Conservation (phyloP, 2,329 filamentous ascomycete species). For the Aspergillus vadensis region DNA sequence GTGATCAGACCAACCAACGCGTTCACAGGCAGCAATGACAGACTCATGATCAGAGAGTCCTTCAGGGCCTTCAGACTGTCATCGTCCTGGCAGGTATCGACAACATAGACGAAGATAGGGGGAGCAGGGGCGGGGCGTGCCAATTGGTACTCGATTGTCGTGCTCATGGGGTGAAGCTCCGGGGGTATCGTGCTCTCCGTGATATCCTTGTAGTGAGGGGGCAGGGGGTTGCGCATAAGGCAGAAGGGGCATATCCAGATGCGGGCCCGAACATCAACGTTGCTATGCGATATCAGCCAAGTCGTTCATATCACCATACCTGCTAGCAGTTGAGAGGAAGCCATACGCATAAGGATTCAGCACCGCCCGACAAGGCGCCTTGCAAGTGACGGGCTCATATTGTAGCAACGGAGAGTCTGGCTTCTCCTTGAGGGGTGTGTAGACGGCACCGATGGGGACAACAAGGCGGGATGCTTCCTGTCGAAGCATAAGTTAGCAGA, state of each 20-base stretch:
- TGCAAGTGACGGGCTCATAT: slow-evolving; percentile 97
- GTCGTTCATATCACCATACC: slow-evolving; percentile 6
- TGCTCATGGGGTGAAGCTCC: slow-evolving; percentile 65
- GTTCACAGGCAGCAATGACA: slow-evolving; percentile 64
- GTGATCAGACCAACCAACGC: slow-evolving; percentile 67
- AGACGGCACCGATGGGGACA: slow-evolving; percentile 92
- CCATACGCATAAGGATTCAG: slow-evolving; percentile 94
- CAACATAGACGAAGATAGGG: slow-evolving; percentile 69
- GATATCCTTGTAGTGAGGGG: slow-evolving; percentile 70
- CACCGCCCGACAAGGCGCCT: slow-evolving; percentile 90
- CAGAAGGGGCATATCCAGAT: slow-evolving; percentile 72
- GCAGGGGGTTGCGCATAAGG: slow-evolving; percentile 65
- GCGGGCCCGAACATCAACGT: slow-evolving; percentile 66
- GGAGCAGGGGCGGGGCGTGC: slow-evolving; percentile 63
- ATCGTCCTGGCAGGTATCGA: slow-evolving; percentile 70
- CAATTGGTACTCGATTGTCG: slow-evolving; percentile 67
- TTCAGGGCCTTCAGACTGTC: slow-evolving; percentile 67
- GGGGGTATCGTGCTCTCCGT: slow-evolving; percentile 66
- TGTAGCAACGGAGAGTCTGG: slow-evolving; percentile 81
- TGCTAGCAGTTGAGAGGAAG: slow-evolving; percentile 2
- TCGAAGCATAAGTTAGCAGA: slow-evolving; percentile 31
- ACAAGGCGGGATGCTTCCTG: slow-evolving; percentile 93
- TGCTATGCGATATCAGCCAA: slow-evolving; percentile 45
- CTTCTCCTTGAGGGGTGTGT: slow-evolving; percentile 95
- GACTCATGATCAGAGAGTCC: slow-evolving; percentile 67